These are phyloP conservation scores for Barnettozyma siamensis DNA, from an alignment of 805 yeast species.

Conservation along the genomic window DNA sequence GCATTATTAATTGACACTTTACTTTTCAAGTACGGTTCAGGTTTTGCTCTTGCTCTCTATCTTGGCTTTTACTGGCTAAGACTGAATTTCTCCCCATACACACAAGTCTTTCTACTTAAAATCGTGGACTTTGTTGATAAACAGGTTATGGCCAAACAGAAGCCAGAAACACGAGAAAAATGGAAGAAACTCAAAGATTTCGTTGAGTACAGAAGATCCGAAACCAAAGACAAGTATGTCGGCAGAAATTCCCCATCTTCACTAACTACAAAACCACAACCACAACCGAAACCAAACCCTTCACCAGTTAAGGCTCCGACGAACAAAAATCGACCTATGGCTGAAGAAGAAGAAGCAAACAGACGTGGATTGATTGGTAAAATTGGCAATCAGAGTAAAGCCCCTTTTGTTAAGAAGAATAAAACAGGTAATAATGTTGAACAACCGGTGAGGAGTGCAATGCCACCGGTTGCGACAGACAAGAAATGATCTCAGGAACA, in stretches of 20 bases:
- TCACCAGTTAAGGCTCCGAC: neutral
- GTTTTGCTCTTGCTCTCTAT: slow-evolving; percentile 58
- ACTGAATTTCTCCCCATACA: slow-evolving; percentile 45
- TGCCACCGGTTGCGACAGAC: neutral
- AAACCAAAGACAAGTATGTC: slow-evolving; percentile 25
- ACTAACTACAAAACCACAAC: neutral
- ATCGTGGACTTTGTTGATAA: slow-evolving; percentile 27
- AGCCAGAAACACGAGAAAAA: slow-evolving; percentile 22
- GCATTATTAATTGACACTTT: slow-evolving; percentile 55
- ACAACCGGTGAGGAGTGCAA: neutral
- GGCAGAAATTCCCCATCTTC: too few relatives aligned
- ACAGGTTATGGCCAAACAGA: slow-evolving; percentile 29
- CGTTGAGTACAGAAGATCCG: slow-evolving; percentile 35
- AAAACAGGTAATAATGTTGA: neutral
- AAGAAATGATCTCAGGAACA: too few relatives aligned
- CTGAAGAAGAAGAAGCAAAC: too few relatives aligned
- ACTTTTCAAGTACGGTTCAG: slow-evolving; percentile 58
- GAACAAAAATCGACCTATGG: too few relatives aligned
- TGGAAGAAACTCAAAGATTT: slow-evolving; percentile 38
- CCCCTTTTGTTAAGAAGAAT: neutral
- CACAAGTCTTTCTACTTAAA: slow-evolving; percentile 30
- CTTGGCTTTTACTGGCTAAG: slow-evolving; percentile 65
- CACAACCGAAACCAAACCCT: neutral
- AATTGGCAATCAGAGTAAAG: neutral
- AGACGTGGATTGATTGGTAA: neutral